Conservation (phyloP, 306 rosid species). For the Cicer cuneatum region DNA sequence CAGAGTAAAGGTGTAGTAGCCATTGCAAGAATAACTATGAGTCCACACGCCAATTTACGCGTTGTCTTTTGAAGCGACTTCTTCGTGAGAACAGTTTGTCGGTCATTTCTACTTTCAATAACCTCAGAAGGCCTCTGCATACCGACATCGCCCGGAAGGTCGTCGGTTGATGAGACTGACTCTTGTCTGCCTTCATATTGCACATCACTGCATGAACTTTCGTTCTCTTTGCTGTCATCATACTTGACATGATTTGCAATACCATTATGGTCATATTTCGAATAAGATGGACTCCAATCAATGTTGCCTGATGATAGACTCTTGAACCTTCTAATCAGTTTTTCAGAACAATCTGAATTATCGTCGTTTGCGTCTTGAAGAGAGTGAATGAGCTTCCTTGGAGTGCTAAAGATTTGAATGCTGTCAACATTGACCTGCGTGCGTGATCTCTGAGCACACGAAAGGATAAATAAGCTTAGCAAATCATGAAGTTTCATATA, state of each 20-base stretch:
- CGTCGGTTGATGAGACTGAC: conserved; percentile 79
- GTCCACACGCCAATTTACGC: conserved; percentile 59
- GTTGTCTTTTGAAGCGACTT: conserved; percentile 50
- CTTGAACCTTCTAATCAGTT: conserved; percentile 49
- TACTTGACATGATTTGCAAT: conserved; percentile 33
- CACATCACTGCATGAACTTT: conserved; percentile 47
- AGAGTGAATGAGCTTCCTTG: conserved; percentile 77
- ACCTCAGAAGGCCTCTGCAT: conserved; percentile 45
- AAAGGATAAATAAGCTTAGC: conserved; percentile 25
- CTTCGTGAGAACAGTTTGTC: conserved; percentile 24
- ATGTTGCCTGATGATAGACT: conserved; percentile 61
- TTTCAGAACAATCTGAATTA: conserved; percentile 55
- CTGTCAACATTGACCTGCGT: conserved; percentile 50
- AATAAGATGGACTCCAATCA: conserved; percentile 63
- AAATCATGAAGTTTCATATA: conserved; percentile 18
- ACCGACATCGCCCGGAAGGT: conserved; percentile 47
- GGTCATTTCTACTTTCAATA: conserved; percentile 40
- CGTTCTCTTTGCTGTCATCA: conserved; percentile 47
- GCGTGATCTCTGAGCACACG: conserved; percentile 61
- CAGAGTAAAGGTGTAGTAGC: conserved; percentile 53
- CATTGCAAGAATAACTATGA: conserved; percentile 58
- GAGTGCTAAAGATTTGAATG: conserved; percentile 63
- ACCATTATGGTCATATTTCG: conserved; percentile 49
- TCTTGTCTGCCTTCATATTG: conserved; percentile 60
- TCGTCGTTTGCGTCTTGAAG: conserved; percentile 63